Base-by-base conservation (phyloP, 192 early-diverging fungal genomes). In the Dimargaris xerosporica region DNA sequence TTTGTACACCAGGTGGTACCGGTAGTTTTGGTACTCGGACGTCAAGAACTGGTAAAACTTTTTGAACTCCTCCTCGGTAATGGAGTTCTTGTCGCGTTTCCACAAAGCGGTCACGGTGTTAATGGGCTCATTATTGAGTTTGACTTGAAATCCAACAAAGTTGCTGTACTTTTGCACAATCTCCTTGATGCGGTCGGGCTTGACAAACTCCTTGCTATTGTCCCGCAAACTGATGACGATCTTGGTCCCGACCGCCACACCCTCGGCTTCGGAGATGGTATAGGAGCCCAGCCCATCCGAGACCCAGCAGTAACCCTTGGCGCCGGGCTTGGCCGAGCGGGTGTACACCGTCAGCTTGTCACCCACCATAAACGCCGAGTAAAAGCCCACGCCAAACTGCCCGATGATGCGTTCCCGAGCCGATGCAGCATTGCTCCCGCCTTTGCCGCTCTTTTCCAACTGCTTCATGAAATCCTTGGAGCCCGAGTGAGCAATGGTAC, bases 401-500 rank as follows among this genome's bases (percentile, higher is more conserved):
- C 90, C 90, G 77, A 89, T 90, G 66, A 91, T 78, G 62, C 75
- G 78, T 31, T 90, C 79, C 56, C 79, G 77, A 30, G 76, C 73
- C 1, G 56, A 15, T 1, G 12, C 34, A 19, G 67, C 62, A n/a
- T 58, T 69, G 31, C 69, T 64, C 19, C 63, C 69, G 17, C 66
- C 67, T 30, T 51, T 60, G 11, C 58, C 51, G 5, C 69, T 63
- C 15, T 58, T 72, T 55, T 86, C 78, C 64, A 90, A 56, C 31
- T 77, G 73, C 46, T 86, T 77, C 60, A 92, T 48, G 65, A 92
- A 92, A 28, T 84, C 86, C 62, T 83, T 81, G 16, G 90, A 90
- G 44, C 90, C 90, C 29, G 87, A 90, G 59, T 88, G 79, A 31
- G 90, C 90, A 69, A 92, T 87, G 26, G 89, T 91, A 63, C 90